phyloP scores from a whole-genome alignment of 805 yeast genomes.

The Nakazawaea wyomingensis region DNA sequence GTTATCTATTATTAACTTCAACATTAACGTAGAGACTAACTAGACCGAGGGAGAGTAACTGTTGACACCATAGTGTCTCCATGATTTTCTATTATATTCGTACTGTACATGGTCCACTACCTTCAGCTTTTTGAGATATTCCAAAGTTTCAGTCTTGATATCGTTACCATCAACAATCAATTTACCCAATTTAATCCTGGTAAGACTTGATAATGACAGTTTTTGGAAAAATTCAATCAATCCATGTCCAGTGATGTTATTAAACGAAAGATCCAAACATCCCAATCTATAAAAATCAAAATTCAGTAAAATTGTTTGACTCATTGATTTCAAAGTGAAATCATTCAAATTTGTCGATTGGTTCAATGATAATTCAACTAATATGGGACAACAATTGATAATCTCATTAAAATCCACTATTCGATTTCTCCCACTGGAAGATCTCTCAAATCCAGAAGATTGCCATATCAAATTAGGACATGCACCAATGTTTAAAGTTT shows the following conservation, averaged over 20 bases:
- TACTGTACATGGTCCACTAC: background rate
- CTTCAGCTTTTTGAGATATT: background rate
- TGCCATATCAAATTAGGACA: conserved; percentile 10
- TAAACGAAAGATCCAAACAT: conserved; percentile 5
- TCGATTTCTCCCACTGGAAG: background rate
- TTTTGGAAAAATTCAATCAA: conserved; percentile 10
- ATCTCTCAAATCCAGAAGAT: conserved; percentile 1
- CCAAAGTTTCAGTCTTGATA: conserved; percentile 9
- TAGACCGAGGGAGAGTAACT: conserved; percentile 5
- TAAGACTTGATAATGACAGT: background rate
- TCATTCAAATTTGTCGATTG: conserved; percentile 9
- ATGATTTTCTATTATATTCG: background rate
- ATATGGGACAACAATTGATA: conserved; percentile 6
- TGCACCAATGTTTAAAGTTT: conserved; percentile 4
- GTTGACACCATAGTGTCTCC: conserved; percentile 7
- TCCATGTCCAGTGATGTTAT: conserved; percentile 12
- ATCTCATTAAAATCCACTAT: conserved; percentile 2
- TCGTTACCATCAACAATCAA: conserved; percentile 10
- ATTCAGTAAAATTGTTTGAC: background rate
- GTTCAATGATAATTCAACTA: background rate
- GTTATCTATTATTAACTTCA: too few relatives aligned
- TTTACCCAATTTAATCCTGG: conserved; percentile 1
- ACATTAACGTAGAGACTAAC: too few relatives aligned
- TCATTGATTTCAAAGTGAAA: conserved; percentile 8
- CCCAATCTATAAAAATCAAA: conserved; percentile 4